Conservation (phyloP, 129 eudicot species). For the Escallonia rubra region DNA sequence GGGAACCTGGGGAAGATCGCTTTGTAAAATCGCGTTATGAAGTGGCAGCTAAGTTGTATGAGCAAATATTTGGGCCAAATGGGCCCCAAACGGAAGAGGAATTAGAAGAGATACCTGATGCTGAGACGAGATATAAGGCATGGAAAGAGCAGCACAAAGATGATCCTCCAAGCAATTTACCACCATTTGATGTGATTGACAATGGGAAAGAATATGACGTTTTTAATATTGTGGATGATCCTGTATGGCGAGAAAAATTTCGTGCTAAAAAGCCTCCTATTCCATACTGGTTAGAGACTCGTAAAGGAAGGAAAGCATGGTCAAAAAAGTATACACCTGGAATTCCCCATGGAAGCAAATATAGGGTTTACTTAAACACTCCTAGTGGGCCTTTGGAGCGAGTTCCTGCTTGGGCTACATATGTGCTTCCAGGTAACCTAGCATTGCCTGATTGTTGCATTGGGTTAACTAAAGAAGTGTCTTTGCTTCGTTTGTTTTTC, state of each 20-base stretch:
- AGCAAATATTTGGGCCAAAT: slow-evolving; percentile 92
- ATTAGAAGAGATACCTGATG: slow-evolving; percentile 86
- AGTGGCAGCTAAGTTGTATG: slow-evolving; percentile 66
- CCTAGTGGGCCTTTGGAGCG: slow-evolving; percentile 89
- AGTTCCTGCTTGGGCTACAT: slow-evolving; percentile 98
- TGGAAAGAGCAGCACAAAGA: slow-evolving; percentile 91
- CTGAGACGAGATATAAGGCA: slow-evolving; percentile 58
- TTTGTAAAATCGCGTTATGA: slow-evolving; percentile 63
- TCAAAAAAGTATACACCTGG: slow-evolving; percentile 71
- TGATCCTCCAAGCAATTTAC: slow-evolving; percentile 66
- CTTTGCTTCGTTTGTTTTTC: too few species aligned
- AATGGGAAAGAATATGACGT: slow-evolving; percentile 68
- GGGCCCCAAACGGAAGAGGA: slow-evolving; percentile 96
- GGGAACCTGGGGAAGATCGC: slow-evolving; percentile 98
- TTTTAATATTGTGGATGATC: slow-evolving; percentile 61
- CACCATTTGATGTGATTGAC: slow-evolving; percentile 77
- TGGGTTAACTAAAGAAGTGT: too few species aligned
- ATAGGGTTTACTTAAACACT: slow-evolving; percentile 88
- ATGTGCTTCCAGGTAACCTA: slow-evolving; percentile 81
- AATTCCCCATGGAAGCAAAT: slow-evolving; percentile 94
- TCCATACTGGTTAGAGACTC: slow-evolving; percentile 89
- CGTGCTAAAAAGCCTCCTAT: slow-evolving; percentile 73
- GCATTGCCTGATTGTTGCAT: neutral
- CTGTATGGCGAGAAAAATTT: slow-evolving; percentile 64
- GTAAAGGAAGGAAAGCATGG: slow-evolving; percentile 95